Percentiles rank a stretch among this genome's conserved stretches.
phyloP scores from a whole-genome alignment of 805 yeast genomes.

The Barnettozyma salicaria region DNA sequence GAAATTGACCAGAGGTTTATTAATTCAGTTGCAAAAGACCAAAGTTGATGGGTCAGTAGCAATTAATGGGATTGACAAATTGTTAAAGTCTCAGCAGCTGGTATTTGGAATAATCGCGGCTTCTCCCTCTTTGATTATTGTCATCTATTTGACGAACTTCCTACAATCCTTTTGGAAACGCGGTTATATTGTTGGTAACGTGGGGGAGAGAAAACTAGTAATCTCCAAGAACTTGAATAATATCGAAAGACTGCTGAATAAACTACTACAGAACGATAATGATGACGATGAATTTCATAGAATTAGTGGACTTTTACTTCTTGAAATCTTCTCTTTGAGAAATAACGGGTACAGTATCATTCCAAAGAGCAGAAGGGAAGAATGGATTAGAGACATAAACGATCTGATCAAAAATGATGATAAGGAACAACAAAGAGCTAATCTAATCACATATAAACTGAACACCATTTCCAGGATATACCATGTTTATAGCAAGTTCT shows the following conservation, averaged over 20 bases:
- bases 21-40: conserved; percentile 92
- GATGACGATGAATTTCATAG: conserved; percentile 27
- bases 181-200: conserved; percentile 28
- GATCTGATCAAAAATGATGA: conserved; percentile 44
- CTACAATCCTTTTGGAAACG: conserved; percentile 28
- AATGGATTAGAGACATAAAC: conserved; percentile 59
- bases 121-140: conserved; percentile 64
- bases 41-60: conserved; percentile 94
- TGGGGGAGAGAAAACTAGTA: conserved; percentile 26
- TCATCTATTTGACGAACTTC: conserved; percentile 39
- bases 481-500: conserved; percentile 46
- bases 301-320: conserved; percentile 54
- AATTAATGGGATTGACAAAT: conserved; percentile 80
- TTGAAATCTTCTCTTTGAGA: conserved; percentile 58
- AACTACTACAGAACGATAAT: conserved; percentile 20
- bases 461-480: conserved; percentile 52
- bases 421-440: conserved; percentile 1
- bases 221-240: conserved; percentile 45
- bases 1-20: conserved; percentile 62
- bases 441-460: conserved; percentile 35
- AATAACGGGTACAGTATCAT: conserved; percentile 41
- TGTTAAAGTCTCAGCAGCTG: conserved; percentile 84
- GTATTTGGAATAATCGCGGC: conserved; percentile 92
- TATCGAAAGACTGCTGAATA: conserved; percentile 48
- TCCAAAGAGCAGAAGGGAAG: conserved; percentile 43